Base-by-base conservation (phyloP, 2,329 filamentous ascomycete genomes). In the Dendrostoma leiphaemia region DNA sequence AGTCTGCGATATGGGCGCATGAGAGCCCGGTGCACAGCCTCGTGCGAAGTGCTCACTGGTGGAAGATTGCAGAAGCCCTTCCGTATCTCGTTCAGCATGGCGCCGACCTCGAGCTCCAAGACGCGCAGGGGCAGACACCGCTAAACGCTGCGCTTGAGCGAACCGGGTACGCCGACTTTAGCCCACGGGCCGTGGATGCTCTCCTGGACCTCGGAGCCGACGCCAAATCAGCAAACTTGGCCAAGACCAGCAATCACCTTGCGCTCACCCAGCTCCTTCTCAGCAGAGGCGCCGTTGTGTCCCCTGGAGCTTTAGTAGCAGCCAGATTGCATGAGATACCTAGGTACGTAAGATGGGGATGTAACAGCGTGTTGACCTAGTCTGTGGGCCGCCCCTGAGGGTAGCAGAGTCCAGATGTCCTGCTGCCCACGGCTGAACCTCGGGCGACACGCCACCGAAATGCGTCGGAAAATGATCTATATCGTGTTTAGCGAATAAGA, bases 161-260 rank as follows among this genome's bases (percentile, higher is more conserved):
- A 26, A 21, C 32, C 23, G 38, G 38, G 15, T 28, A 29, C 26
- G 29, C 19, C 38, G 41, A 21, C 9, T 51, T 51, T n/a, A 28
- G 41, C 48, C 48, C 29, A 6, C 8, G 29, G 15, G 38, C 38
- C 38, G 29, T 51, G 5, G 48, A 45, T 21, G 31, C 2, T 10
- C 38, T 51, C 24, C 9, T 51, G 15, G 9, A 21, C 21, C 9
- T 51, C 28, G 48, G 48, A 29, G 48, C 48, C 28, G 38, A 51
- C 28, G 29, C 8, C 15, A 44, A 29, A 12, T 29, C 48, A 1
- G 48, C 41, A 21, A 29, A 51, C 29, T 10, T 51, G 29, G 32
- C 4, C n/a, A 4, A 10, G 29, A 21, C 38, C 23, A 15, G 48
- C 19, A 21, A 51, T 3, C 40, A 31, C 28, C 19, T 31, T 3